These are phyloP conservation scores for Phytopythium chamaehyphon DNA, from an alignment of 352 stramenopile species.

Conservation along the genomic window DNA sequence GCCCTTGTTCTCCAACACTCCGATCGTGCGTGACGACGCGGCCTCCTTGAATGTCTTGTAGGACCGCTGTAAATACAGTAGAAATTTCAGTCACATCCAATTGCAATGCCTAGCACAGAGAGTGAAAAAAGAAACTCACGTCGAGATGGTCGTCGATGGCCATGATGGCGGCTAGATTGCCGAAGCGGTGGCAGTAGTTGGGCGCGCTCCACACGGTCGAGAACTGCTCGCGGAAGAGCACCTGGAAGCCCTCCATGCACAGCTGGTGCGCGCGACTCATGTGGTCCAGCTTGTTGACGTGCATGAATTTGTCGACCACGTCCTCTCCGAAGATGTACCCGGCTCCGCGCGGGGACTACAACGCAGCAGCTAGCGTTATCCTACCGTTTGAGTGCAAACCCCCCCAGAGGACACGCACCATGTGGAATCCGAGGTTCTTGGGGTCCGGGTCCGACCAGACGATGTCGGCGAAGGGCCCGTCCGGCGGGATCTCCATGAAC, in stretches of 20 bases:
- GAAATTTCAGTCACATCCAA: background rate
- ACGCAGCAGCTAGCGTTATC: conserved; percentile 39
- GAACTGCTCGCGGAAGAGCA: conserved; percentile 72
- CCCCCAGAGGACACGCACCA: conserved; percentile 22
- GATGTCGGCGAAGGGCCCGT: conserved; percentile 78
- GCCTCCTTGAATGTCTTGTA: conserved; percentile 88
- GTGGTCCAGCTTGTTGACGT: conserved; percentile 74
- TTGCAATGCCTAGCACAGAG: background rate
- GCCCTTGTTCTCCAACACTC: conserved; percentile 63
- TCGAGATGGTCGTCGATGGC: conserved; percentile 56
- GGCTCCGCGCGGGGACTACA: conserved; percentile 73
- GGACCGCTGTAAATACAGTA: conserved; percentile 31
- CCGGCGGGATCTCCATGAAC: conserved; percentile 76
- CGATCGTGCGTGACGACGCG: conserved; percentile 55
- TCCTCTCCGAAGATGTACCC: conserved; percentile 88
- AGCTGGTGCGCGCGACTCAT: conserved; percentile 83
- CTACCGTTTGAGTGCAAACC: conserved; percentile 15
- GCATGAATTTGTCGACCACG: conserved; percentile 80
- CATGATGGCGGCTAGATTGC: conserved; percentile 72
- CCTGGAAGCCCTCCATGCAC: conserved; percentile 82
- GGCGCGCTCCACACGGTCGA: conserved; percentile 83
- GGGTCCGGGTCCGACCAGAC: conserved; percentile 82
- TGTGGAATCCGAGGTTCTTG: conserved; percentile 83
- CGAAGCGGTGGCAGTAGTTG: conserved; percentile 88
- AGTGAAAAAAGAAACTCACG: conserved; percentile 16